Evolutionary conservation across 192 early-diverging fungal species (phyloP).

Genomic region (Backusella tuberculispora): DNA sequence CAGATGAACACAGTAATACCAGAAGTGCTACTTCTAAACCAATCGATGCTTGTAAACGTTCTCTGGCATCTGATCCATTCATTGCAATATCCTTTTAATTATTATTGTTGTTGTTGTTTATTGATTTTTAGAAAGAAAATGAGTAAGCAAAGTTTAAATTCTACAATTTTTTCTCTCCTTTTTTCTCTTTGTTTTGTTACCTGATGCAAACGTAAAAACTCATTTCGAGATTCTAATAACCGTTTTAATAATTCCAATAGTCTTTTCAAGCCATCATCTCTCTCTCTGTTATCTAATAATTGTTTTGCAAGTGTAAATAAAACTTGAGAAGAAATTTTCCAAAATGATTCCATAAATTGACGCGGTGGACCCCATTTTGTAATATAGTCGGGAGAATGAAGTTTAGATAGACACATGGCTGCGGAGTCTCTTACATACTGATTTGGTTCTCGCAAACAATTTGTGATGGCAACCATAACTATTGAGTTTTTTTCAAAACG

Average conservation of each 20-base stretch:
- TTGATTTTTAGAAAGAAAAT: not conserved
- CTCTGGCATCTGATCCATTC: constrained; percentile 60
- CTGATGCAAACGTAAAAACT: constrained; percentile 57
- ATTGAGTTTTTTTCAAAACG: constrained; percentile 74
- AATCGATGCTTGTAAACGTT: constrained; percentile 69
- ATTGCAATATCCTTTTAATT: constrained; percentile 48
- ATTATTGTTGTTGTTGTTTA: not conserved
- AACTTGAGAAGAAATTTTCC: constrained; percentile 71
- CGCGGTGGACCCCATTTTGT: constrained; percentile 81
- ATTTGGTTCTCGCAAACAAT: constrained; percentile 76
- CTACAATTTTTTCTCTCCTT: not conserved
- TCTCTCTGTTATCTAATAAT: constrained; percentile 73
- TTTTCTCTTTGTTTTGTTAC: constrained; percentile 25
- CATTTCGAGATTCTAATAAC: constrained; percentile 65
- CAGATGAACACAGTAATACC: constrained; percentile 75
- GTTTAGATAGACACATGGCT: constrained; percentile 69
- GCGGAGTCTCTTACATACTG: constrained; percentile 72
- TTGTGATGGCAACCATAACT: constrained; percentile 73
- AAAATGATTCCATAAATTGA: constrained; percentile 73
- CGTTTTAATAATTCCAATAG: constrained; percentile 69
- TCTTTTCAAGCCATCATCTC: constrained; percentile 66
- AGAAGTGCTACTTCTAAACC: constrained; percentile 77
- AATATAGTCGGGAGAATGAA: constrained; percentile 74
- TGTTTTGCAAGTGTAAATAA: constrained; percentile 73
- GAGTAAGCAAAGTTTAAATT: constrained; percentile 1